phyloP scores from a whole-genome alignment of 225 moss, liverwort and hornwort species.

The Rhytidiadelphus loreus region DNA sequence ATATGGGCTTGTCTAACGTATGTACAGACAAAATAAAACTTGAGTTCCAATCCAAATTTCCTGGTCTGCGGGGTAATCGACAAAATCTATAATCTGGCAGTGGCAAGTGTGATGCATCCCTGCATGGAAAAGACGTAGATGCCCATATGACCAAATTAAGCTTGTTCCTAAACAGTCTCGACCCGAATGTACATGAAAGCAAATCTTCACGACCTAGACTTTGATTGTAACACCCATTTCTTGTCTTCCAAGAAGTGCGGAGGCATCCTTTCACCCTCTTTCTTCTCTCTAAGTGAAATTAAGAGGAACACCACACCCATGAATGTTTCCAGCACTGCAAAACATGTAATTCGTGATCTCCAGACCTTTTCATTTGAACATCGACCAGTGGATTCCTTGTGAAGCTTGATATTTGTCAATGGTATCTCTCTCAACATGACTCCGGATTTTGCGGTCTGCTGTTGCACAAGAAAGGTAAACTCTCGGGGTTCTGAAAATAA shows the following conservation, averaged over 20 bases:
- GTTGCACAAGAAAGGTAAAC: constrained; percentile 19
- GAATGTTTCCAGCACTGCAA: constrained; percentile 18
- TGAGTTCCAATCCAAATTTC: not conserved
- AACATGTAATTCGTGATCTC: constrained; percentile 32
- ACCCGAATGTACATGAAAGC: not conserved
- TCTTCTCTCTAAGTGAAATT: constrained; percentile 21
- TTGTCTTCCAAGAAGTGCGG: not conserved
- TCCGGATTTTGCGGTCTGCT: not conserved
- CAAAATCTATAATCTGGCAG: not conserved
- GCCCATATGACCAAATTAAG: not conserved
- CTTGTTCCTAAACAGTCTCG: not conserved
- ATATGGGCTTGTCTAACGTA: not conserved
- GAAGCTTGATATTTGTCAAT: constrained; percentile 23
- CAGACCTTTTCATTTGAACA: constrained; percentile 30
- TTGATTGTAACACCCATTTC: constrained; percentile 30
- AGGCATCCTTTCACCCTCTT: not conserved
- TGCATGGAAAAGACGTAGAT: not conserved
- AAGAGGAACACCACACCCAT: constrained; percentile 27
- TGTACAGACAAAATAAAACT: not conserved
- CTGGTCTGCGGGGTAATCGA: not conserved
- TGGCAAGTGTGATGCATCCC: not conserved
- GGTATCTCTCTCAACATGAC: constrained; percentile 2
- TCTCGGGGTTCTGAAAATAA: constrained; percentile 32
- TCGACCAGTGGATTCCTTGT: not conserved
- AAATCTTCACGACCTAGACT: constrained; percentile 4